Percentiles rank a stretch among this genome's conserved stretches.
Evolutionary conservation across 148 eudicot species (phyloP).

Genomic region (Polygonum maritimum): DNA sequence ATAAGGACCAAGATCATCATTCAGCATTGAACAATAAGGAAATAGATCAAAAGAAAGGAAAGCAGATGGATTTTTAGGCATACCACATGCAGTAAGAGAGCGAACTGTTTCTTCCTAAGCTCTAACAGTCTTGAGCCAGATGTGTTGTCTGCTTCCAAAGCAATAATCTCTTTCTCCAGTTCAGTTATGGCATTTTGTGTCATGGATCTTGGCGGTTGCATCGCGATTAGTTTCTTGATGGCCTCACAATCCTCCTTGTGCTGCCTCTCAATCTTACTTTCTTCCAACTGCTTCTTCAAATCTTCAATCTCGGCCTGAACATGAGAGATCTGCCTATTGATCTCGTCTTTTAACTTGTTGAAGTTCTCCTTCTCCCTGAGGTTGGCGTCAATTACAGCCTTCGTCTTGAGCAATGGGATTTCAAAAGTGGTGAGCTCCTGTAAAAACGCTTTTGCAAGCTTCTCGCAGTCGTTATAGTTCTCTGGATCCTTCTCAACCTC

Average conservation of each 20-base stretch:
- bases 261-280: constrained; percentile 83
- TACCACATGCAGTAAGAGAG: constrained; percentile 94
- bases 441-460: constrained; percentile 72
- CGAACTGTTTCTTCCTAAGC: constrained; percentile 91
- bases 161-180: constrained; percentile 73
- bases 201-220: constrained; percentile 80
- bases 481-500: constrained; percentile 80
- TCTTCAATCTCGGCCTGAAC: constrained; percentile 86
- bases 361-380: constrained; percentile 84
- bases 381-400: constrained; percentile 82
- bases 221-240: constrained; percentile 70
- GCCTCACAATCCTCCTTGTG: constrained; percentile 96
- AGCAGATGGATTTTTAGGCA: constrained; percentile 14
- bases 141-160: constrained; percentile 71
- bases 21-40: background rate
- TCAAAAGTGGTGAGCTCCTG: constrained; percentile 93
- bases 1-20: background rate
- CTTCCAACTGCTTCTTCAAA: constrained; percentile 76
- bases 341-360: constrained; percentile 73
- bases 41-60: background rate
- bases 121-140: constrained; percentile 71
- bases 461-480: constrained; percentile 70
- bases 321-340: constrained; percentile 62
- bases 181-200: constrained; percentile 64
- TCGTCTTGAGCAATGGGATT: constrained; percentile 80